phyloP scores from a whole-genome alignment of 352 stramenopile genomes.

The Pythium aquatile region DNA sequence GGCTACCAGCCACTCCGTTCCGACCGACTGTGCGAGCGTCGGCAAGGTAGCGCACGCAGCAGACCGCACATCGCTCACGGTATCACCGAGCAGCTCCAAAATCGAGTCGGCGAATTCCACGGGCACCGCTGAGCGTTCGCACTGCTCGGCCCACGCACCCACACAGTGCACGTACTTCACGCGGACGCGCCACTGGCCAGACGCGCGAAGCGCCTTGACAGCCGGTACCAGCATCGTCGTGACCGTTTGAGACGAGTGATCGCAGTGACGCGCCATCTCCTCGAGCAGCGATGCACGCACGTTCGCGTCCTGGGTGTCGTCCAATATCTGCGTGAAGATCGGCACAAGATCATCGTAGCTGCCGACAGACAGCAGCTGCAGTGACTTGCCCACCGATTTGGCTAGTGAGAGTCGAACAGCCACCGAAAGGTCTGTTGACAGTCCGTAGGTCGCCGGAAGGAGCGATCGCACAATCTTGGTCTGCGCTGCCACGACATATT shows the following conservation, averaged over 20 bases:
- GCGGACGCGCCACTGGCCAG: constrained; percentile 78
- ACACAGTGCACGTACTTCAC: constrained; percentile 88
- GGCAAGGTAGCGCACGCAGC: constrained; percentile 63
- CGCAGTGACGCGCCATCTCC: constrained; percentile 77
- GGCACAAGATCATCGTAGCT: constrained; percentile 83
- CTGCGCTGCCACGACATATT: constrained; percentile 58
- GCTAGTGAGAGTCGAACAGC: constrained; percentile 72
- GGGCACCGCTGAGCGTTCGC: constrained; percentile 53
- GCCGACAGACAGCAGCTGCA: constrained; percentile 60
- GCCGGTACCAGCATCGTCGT: constrained; percentile 67
- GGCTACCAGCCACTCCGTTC: constrained; percentile 70
- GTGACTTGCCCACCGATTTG: constrained; percentile 69
- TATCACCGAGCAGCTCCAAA: constrained; percentile 63
- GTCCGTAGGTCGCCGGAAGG: constrained; percentile 69
- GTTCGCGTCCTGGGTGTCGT: constrained; percentile 77
- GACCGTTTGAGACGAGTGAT: constrained; percentile 63
- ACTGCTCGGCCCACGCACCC: constrained; percentile 70
- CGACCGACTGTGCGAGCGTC: constrained; percentile 64
- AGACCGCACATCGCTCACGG: constrained; percentile 71
- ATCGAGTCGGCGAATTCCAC: constrained; percentile 71
- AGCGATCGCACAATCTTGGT: constrained; percentile 80
- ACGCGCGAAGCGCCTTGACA: constrained; percentile 62
- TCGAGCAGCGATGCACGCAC: constrained; percentile 79
- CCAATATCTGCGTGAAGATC: constrained; percentile 81
- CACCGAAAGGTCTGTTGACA: constrained; percentile 77